Evolutionary conservation across 306 rosid genomes (phyloP).

Genomic region (Medicago ruthenica): DNA sequence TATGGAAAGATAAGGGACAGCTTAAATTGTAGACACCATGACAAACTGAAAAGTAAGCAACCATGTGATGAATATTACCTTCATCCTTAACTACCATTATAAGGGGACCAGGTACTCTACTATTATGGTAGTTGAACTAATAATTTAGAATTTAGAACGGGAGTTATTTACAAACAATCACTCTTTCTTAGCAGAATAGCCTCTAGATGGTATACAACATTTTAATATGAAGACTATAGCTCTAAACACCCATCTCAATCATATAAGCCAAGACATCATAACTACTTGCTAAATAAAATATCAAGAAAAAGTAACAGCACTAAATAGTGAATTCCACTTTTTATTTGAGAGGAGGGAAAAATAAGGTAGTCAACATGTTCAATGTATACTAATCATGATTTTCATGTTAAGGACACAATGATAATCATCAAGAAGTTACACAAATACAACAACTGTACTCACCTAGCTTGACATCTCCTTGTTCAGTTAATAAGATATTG

Average conservation of each 20-base stretch:
- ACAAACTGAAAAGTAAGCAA: constrained; percentile 18
- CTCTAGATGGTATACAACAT: constrained; percentile 10
- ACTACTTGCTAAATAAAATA: constrained; percentile 18
- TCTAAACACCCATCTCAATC: constrained; percentile 13
- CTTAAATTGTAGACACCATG: constrained; percentile 10
- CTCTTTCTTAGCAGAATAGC: constrained; percentile 27
- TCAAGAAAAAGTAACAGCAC: constrained; percentile 26
- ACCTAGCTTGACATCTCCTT: constrained; percentile 99
- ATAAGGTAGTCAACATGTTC: constrained; percentile 8
- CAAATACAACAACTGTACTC: constrained; percentile 49
- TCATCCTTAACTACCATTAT: constrained; percentile 1
- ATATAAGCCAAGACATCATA: constrained; percentile 13
- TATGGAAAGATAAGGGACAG: constrained; percentile 11
- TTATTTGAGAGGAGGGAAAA: constrained; percentile 1
- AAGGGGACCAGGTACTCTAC: constrained; percentile 3
- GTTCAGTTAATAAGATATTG: constrained; percentile 93
- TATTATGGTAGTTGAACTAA: constrained; percentile 9
- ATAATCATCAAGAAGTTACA: constrained; percentile 25
- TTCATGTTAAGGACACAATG: constrained; percentile 28
- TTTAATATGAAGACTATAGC: constrained; percentile 20
- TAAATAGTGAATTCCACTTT: constrained; percentile 21
- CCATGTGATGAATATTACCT: constrained; percentile 12
- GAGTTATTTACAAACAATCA: constrained; percentile 2
- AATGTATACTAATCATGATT: constrained; percentile 11
- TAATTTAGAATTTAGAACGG: constrained; percentile 9